Evolutionary conservation across 1,284 basidiomycete species (phyloP).

Genomic region (Baeospora myosura): DNA sequence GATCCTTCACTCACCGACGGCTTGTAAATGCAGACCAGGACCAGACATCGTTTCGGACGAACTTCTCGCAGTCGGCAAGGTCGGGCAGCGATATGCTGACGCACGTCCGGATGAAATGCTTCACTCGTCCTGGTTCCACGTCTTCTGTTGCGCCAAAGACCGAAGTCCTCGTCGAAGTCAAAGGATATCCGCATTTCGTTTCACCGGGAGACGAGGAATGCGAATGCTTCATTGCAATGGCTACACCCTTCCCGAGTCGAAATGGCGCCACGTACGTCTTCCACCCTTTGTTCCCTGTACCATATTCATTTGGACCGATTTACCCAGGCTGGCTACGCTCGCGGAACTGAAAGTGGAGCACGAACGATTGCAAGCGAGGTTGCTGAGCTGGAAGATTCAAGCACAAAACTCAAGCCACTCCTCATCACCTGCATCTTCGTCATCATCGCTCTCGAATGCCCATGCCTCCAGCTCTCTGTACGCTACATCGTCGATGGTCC

Average conservation of each 20-base stretch:
- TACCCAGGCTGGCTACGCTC: conserved; percentile 62
- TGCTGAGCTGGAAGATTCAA: conserved; percentile 33
- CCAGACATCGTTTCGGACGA: conserved; percentile 44
- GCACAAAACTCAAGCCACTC: conserved; percentile 6
- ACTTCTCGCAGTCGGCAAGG: conserved; percentile 48
- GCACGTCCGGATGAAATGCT: conserved; percentile 59
- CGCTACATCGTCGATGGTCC: too few relatives aligned
- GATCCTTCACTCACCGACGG: conserved; percentile 8
- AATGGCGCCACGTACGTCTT: conserved; percentile 58
- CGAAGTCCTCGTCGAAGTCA: conserved; percentile 69
- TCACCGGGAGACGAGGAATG: conserved; percentile 29
- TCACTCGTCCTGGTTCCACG: conserved; percentile 12
- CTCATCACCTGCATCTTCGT: conserved; percentile 11
- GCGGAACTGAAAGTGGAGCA: conserved; percentile 76
- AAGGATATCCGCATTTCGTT: conserved; percentile 57
- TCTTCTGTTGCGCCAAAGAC: conserved; percentile 18
- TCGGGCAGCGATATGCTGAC: conserved; percentile 42
- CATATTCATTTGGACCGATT: conserved; percentile 3
- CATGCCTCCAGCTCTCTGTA: too few relatives aligned
- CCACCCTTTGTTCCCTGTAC: conserved; percentile 4
- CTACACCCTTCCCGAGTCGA: conserved; percentile 71
- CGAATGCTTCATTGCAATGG: conserved; percentile 63
- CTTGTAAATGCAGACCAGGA: conserved; percentile 51
- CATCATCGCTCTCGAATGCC: too few relatives aligned
- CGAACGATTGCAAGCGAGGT: conserved; percentile 53